Conservation (phyloP, 2,329 filamentous ascomycete species). For the Cercospora beticola region DNA sequence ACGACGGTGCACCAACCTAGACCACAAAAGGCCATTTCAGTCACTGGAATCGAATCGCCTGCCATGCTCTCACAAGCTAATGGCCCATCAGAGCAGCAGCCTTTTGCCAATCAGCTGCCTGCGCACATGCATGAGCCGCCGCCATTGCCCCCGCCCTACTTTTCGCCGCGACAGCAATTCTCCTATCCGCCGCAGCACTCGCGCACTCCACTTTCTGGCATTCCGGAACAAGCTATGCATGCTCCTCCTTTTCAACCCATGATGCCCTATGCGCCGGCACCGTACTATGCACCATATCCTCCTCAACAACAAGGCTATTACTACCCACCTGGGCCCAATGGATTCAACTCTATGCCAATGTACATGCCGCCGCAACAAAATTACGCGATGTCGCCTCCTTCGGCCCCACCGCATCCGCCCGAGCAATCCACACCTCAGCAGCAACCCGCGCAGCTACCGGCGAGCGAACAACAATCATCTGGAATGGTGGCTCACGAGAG, state of each 20-base stretch:
- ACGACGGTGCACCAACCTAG: constrained; percentile 89
- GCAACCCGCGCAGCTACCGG: constrained; percentile 17
- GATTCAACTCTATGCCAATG: constrained; percentile 34
- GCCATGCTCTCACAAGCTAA: constrained; percentile 57
- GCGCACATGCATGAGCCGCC: constrained; percentile 63
- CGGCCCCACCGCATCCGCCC: constrained; percentile 35
- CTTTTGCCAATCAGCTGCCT: constrained; percentile 94
- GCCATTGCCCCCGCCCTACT: constrained; percentile 47
- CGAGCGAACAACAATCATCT: constrained; percentile 36
- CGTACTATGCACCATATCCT: constrained; percentile 56
- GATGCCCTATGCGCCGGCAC: constrained; percentile 59
- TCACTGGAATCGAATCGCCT: constrained; percentile 88
- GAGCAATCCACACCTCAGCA: constrained; percentile 27
- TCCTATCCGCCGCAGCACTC: constrained; percentile 66
- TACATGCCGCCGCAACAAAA: constrained; percentile 33
- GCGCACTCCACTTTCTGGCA: constrained; percentile 83
- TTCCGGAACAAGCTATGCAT: constrained; percentile 88
- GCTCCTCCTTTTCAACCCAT: constrained; percentile 75
- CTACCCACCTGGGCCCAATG: constrained; percentile 54
- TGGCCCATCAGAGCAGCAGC: constrained; percentile 65
- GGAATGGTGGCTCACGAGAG: constrained; percentile 76
- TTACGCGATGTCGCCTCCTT: constrained; percentile 38
- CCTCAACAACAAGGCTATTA: constrained; percentile 62
- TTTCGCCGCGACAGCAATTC: constrained; percentile 53
- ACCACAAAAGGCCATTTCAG: constrained; percentile 89